Evolutionary conservation across 495 filamentous ascomycete species (phyloP).

Genomic region (Trichoderma reesei): DNA sequence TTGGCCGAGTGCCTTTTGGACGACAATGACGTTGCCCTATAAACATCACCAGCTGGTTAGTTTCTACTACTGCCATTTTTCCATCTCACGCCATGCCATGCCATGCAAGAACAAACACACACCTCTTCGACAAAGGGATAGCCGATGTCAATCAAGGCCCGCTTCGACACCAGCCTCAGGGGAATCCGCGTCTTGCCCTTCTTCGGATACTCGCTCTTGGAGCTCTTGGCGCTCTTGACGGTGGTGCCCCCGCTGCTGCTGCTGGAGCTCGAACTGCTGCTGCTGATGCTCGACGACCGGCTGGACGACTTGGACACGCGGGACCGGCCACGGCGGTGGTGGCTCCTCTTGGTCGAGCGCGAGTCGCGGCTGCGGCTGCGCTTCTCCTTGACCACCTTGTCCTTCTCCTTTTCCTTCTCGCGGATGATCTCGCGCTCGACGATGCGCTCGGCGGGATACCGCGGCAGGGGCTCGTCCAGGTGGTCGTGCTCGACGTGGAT

Average conservation of each 20-base stretch:
- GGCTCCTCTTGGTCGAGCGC: conserved; percentile 19
- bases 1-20: conserved; percentile 73
- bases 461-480: conserved; percentile 59
- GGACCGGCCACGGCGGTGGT: conserved; percentile 26
- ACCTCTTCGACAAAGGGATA: conserved; percentile 87
- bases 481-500: conserved; percentile 59
- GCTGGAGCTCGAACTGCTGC: conserved; percentile 16
- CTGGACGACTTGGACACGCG: conserved; percentile 37
- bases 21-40: conserved; percentile 66
- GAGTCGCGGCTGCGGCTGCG: conserved; percentile 23
- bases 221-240: conserved; percentile 20
- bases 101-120: conserved; percentile 16
- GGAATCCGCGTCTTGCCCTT: conserved; percentile 85
- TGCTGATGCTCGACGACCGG: conserved; percentile 32
- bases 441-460: conserved; percentile 55
- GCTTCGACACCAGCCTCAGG: conserved; percentile 59
- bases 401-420: conserved; percentile 24
- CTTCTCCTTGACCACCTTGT: too few species aligned
- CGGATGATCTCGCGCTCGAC: conserved; percentile 39
- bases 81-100: too few species aligned
- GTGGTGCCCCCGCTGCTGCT: conserved; percentile 33
- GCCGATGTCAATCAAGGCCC: conserved; percentile 70
- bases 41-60: conserved; percentile 19
- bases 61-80: conserved; percentile 9
- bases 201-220: conserved; percentile 53